These are phyloP conservation scores for Citrus glauca DNA, from an alignment of 345 rosid genomes.

Conservation along the genomic window DNA sequence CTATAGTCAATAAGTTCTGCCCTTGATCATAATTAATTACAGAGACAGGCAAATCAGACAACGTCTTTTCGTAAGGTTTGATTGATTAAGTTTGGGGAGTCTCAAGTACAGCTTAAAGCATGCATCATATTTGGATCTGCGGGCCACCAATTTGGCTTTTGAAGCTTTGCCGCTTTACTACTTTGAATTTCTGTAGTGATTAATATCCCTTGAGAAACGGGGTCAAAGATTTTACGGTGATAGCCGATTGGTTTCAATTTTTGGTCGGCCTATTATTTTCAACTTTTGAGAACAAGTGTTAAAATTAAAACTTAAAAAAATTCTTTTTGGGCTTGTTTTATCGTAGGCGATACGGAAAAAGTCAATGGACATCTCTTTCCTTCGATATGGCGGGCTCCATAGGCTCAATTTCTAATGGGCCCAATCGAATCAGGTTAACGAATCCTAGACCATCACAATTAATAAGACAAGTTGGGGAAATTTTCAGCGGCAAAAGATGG, in stretches of 20 bases:
- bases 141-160: neutral
- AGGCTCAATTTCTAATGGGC: neutral
- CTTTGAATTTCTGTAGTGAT: neutral
- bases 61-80: conserved; percentile 1
- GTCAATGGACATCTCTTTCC: neutral
- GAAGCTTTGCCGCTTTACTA: neutral
- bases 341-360: neutral
- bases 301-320: no score
- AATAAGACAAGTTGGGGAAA: neutral
- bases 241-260: neutral
- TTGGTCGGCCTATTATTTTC: neutral
- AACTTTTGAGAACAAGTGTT: neutral
- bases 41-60: conserved; percentile 3
- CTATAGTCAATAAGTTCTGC: neutral
- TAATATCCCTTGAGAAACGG: conserved; percentile 6
- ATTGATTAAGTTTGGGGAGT: neutral
- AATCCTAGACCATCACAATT: neutral
- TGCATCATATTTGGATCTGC: neutral
- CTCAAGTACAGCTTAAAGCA: neutral
- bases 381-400: neutral
- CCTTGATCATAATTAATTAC: neutral
- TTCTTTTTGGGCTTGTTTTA: neutral
- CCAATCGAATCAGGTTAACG: neutral
- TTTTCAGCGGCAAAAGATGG: neutral
- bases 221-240: neutral